Evolutionary conservation across 1,284 basidiomycete species (phyloP).

Genomic region (Cutaneotrichosporon daszewskae): DNA sequence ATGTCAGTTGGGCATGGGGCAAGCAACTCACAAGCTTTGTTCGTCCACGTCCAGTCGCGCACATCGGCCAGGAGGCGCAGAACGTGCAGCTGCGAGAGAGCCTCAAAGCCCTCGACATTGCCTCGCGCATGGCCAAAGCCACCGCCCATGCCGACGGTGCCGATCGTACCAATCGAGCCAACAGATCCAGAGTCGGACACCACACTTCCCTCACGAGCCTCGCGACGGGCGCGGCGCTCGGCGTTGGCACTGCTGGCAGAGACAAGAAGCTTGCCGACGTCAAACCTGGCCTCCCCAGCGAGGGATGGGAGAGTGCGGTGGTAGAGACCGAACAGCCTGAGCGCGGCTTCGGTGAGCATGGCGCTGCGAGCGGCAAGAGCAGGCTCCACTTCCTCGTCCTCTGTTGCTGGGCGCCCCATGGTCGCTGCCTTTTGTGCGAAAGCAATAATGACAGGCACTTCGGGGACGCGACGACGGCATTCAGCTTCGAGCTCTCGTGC

Average conservation of each 20-base stretch:
- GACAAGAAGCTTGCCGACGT: slow-evolving; percentile 71
- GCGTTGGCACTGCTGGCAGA: slow-evolving; percentile 50
- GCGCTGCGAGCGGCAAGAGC: slow-evolving; percentile 46
- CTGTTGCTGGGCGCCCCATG: slow-evolving; percentile 35
- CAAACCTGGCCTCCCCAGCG: slow-evolving; percentile 73
- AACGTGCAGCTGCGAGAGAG: slow-evolving; percentile 69
- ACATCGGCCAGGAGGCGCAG: slow-evolving; percentile 65
- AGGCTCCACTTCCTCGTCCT: slow-evolving; percentile 40
- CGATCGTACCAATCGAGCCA: slow-evolving; percentile 40
- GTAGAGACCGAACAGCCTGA: slow-evolving; percentile 77
- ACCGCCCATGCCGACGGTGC: slow-evolving; percentile 47
- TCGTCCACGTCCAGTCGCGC: slow-evolving; percentile 69
- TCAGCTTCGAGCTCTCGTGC: slow-evolving; percentile 65
- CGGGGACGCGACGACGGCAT: slow-evolving; percentile 68
- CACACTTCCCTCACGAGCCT: slow-evolving; percentile 43
- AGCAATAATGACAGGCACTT: slow-evolving; percentile 73
- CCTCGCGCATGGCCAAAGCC: slow-evolving; percentile 47
- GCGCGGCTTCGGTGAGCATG: slow-evolving; percentile 68
- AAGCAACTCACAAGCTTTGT: slow-evolving; percentile 58
- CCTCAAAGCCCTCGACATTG: slow-evolving; percentile 54
- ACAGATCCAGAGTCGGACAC: slow-evolving; percentile 41
- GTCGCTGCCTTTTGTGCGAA: slow-evolving; percentile 58
- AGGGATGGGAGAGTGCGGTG: slow-evolving; percentile 67
- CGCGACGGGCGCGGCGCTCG: slow-evolving; percentile 37
- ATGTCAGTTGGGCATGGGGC: background rate